These are phyloP conservation scores for Trichaptum fuscoviolaceum DNA, from an alignment of 768 basidiomycete genomes.

Conservation along the genomic window DNA sequence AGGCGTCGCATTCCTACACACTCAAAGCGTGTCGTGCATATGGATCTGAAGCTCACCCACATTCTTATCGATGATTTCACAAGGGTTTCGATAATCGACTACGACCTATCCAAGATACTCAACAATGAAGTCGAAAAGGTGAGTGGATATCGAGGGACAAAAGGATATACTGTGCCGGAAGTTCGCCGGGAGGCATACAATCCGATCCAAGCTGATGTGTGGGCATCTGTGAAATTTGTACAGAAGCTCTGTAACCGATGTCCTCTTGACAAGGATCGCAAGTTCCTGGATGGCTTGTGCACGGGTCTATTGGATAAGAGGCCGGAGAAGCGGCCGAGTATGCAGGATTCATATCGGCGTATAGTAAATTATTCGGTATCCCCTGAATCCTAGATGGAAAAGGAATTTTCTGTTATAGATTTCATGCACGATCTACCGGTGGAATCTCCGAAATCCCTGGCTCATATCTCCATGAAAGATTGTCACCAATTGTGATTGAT, in stretches of 20 bases:
- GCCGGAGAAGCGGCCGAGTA: too few relatives aligned
- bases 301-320: neutral
- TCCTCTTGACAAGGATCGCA: neutral
- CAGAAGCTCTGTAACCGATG: neutral
- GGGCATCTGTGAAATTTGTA: neutral
- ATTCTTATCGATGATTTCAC: neutral
- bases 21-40: neutral
- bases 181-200: neutral
- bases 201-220: neutral
- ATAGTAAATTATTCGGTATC: too few relatives aligned
- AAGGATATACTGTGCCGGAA: neutral
- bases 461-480: too few relatives aligned
- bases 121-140: neutral
- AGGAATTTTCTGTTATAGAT: too few relatives aligned
- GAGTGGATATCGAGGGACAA: neutral
- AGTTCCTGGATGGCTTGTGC: neutral
- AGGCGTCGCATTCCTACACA: neutral
- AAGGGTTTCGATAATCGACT: neutral
- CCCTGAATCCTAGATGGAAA: too few relatives aligned
- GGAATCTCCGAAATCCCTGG: too few relatives aligned
- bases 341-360: too few relatives aligned
- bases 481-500: too few relatives aligned
- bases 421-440: too few relatives aligned
- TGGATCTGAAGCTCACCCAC: neutral
- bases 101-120: neutral